Base-by-base conservation (phyloP, 495 filamentous ascomycete species). In the Penicillium paradoxum region DNA sequence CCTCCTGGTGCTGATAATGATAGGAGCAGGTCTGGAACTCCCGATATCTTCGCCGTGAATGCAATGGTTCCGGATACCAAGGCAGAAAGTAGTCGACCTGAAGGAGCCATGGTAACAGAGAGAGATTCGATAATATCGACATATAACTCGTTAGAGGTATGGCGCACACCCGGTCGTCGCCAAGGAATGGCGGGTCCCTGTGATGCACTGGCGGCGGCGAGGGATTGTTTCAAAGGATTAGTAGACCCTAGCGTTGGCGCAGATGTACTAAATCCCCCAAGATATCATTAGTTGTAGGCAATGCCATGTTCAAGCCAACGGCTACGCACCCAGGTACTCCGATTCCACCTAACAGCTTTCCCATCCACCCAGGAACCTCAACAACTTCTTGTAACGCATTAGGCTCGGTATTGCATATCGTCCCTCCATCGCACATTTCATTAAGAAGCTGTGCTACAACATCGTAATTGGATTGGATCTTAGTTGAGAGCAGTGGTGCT, bases 121-220 rank as follows among this genome's bases (percentile, higher is more conserved):
- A 99, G 79, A 4, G 88, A 87, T 73, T 99, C 93, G 39, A 99
- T 81, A 2, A 99, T 80, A 67, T 99, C 93, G 36, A 96, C 93
- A 67, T 99, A 97, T 30, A 99, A 81, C 69, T 97, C 92, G 70
- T 97, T 97, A 43, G 87, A 92, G 6, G 91, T 97, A 67, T 99
- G 95, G 8, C 90, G 83, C 49, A 99, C 93, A 62, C 93, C 95
- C 32, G 90, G 80, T 27, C 90, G 80, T 41, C 93, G 82, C 93
- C 93, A 99, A 6, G 91, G 91, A 46, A 88, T 85, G 10, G 84
- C 76, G 42, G 76, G 78, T 37, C 78, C 78, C 36, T 67, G 70
- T 13, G 66, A 58, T 36, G 67, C 67, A 30, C 65, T 70, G 29
- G 73, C 59, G 25, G 69, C 60, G 0, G 74, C 59, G 43, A 76